A percentile compares a stretch with the other conserved stretches of the same genome.
Conservation (phyloP, 345 rosid genomes). For the Aquilaria malaccensis region DNA sequence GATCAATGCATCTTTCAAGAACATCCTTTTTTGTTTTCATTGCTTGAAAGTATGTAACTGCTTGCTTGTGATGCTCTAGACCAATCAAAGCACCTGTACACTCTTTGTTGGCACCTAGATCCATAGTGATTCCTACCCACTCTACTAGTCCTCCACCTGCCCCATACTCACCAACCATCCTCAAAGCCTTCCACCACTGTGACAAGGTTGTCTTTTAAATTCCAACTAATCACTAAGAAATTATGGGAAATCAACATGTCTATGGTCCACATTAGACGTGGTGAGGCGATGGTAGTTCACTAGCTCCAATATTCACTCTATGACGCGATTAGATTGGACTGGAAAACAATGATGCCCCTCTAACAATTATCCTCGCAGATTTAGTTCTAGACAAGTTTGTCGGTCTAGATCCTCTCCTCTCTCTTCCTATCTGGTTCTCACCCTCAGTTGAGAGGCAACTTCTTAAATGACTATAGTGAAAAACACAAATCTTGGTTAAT, state of each 20-base stretch:
- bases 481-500: too few species aligned
- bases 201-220: conserved; percentile 53
- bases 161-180: conserved; percentile 55
- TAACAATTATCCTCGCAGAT: conserved; percentile 37
- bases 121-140: neutral
- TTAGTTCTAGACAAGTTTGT: too few species aligned
- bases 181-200: conserved; percentile 51
- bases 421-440: too few species aligned
- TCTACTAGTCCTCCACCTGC: conserved; percentile 55
- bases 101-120: too few species aligned
- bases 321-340: conserved; percentile 54
- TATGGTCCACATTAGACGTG: conserved; percentile 23
- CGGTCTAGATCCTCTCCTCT: too few species aligned
- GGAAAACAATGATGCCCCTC: conserved; percentile 44
- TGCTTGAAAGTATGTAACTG: too few species aligned
- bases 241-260: conserved; percentile 42
- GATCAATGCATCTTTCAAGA: too few species aligned
- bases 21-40: too few species aligned
- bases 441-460: too few species aligned
- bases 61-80: too few species aligned
- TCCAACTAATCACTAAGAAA: conserved; percentile 51
- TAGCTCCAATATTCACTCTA: conserved; percentile 64
- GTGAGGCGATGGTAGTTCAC: conserved; percentile 53
- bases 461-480: too few species aligned
- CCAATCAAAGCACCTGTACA: too few species aligned